Conservation (phyloP, 768 basidiomycete genomes). For the Mycena vulgaris region DNA sequence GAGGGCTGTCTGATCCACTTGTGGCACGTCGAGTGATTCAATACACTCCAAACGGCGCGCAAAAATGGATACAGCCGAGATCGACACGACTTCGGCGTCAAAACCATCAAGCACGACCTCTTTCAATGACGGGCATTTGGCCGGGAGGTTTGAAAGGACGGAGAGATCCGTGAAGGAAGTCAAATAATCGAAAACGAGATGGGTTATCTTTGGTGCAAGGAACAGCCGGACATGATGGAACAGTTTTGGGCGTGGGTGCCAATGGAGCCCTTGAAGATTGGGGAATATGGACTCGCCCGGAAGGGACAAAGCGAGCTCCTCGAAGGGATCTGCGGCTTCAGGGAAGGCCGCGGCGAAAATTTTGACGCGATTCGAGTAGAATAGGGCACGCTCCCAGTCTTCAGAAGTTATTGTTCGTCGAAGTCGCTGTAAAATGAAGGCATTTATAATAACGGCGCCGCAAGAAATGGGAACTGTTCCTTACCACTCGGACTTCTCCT, state of each 20-base stretch:
- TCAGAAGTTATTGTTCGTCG: neutral
- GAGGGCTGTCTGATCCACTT: neutral
- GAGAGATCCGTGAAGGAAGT: neutral
- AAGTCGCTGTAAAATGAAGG: neutral
- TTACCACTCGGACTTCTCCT: too few species aligned
- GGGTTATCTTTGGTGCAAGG: neutral
- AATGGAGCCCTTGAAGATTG: neutral
- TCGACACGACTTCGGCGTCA: neutral
- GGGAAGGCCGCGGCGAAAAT: neutral
- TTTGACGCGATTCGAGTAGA: neutral
- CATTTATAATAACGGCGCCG: too few species aligned
- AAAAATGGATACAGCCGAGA: neutral
- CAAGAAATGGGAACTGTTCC: neutral
- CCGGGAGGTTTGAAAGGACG: neutral
- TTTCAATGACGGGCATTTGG: neutral
- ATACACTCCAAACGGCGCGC: neutral
- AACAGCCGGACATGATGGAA: conserved; percentile 5
- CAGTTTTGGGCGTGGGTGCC: neutral
- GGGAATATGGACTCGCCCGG: neutral
- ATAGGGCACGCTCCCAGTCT: neutral
- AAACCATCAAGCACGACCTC: neutral
- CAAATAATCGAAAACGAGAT: neutral
- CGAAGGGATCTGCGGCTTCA: neutral
- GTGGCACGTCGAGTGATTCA: neutral
- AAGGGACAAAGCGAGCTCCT: neutral